Evolutionary conservation across 2,329 filamentous ascomycete genomes (phyloP).

Genomic region (Xylariaceae sp.): DNA sequence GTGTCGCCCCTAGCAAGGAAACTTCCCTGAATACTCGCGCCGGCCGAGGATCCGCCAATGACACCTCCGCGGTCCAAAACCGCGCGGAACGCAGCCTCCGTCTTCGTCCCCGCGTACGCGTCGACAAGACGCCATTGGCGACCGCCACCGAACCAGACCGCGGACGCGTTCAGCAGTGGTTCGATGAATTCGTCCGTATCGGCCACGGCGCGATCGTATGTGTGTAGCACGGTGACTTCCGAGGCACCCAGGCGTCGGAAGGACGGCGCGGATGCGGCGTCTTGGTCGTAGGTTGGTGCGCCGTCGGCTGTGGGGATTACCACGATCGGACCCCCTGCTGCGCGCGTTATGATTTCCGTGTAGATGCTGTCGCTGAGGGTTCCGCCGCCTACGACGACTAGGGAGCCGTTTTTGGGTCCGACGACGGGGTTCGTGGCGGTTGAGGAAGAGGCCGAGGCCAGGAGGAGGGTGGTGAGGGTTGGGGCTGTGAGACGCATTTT

Average conservation of each 20-base stretch:
- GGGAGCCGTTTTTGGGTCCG: constrained; percentile 29
- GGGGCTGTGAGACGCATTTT: constrained; percentile 59
- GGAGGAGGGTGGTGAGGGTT: constrained; percentile 11
- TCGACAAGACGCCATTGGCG: constrained; percentile 33
- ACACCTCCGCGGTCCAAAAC: constrained; percentile 30
- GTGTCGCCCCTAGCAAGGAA: constrained; percentile 33
- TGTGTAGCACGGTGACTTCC: constrained; percentile 31
- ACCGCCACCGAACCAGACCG: constrained; percentile 32
- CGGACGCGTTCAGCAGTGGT: constrained; percentile 25
- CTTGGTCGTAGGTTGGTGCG: constrained; percentile 26
- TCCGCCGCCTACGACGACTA: constrained; percentile 32
- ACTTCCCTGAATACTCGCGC: constrained; percentile 32
- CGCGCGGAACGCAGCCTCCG: constrained; percentile 27
- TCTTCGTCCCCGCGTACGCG: constrained; percentile 31
- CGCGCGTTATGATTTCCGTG: constrained; percentile 29
- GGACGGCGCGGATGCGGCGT: constrained; percentile 24
- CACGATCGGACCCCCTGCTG: constrained; percentile 29
- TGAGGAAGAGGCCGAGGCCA: constrained; percentile 12
- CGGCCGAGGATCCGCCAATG: constrained; percentile 30
- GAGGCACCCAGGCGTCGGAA: constrained; percentile 29
- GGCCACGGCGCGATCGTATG: constrained; percentile 29
- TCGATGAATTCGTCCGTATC: constrained; percentile 32
- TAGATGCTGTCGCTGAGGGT: constrained; percentile 30
- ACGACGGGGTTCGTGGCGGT: constrained; percentile 16
- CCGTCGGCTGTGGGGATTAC: constrained; percentile 32